phyloP scores from a whole-genome alignment of 371 early-diverging fungal genomes.

The Lichtheimia ramosa region DNA sequence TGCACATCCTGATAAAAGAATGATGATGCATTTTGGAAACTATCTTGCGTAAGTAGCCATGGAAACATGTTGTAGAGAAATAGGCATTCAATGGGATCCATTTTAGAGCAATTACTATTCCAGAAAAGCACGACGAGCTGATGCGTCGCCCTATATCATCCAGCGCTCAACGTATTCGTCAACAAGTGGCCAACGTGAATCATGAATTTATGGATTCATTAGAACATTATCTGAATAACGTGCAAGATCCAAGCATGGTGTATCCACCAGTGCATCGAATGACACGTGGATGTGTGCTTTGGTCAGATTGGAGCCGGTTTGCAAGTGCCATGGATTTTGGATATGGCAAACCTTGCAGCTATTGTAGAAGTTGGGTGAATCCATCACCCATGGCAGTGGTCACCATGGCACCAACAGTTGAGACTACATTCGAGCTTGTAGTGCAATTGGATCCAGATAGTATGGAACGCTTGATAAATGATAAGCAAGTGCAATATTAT shows the following conservation, averaged over 20 bases:
- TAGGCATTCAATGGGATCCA: too few species aligned
- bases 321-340: background rate
- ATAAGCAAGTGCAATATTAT: background rate
- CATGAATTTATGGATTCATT: background rate
- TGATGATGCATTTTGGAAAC: background rate
- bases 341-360: background rate
- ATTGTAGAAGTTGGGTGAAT: background rate
- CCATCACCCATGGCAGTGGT: background rate
- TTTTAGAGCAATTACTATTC: too few species aligned
- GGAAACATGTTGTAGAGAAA: too few species aligned
- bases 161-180: background rate
- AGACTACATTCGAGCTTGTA: background rate
- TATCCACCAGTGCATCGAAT: background rate
- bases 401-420: background rate
- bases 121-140: too few species aligned
- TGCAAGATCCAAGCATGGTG: background rate
- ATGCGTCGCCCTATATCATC: too few species aligned
- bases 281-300: background rate
- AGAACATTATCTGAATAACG: background rate
- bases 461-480: background rate
- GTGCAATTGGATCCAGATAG: background rate
- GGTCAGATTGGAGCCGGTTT: background rate
- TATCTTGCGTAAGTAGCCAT: background rate
- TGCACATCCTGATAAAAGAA: background rate
- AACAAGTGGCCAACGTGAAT: background rate